Evolutionary conservation across 2,329 filamentous ascomycete species (phyloP), one percentile per base, ranked within the genome.

Genomic region (Pestalotiopsis sp.): DNA sequence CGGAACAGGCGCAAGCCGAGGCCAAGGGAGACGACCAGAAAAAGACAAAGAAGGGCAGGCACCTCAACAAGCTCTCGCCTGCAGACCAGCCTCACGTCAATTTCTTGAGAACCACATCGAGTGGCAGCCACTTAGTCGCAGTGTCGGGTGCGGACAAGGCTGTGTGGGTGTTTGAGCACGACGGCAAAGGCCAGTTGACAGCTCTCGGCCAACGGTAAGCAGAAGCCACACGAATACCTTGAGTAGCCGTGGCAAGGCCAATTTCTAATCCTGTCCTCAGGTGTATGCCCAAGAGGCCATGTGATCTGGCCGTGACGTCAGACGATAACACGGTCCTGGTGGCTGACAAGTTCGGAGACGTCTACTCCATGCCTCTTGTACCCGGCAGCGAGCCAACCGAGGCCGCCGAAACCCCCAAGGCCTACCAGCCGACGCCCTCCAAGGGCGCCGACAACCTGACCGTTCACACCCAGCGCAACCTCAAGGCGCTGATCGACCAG

Each of bases 311-410:
- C 65, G 81, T 98, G 66, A 90, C 92, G 7, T 83, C 88, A 52
- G 91, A 95, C 77, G 86, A 89, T 71, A 85, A 86, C 58, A 92
- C 90, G 9, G 93, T 99, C 71, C 81, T 98, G 69, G 90, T 89
- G 71, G 95, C 90, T 66, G 96, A 99, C 84, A 99, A 99, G 80
- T 98, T 98, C 76, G 96, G 96, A 72, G 96, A 99, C 79, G 95
- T 98, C 70, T 98, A 97, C 81, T 89, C 93, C 12, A 82, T 99
- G 7, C 95, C 96, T 14, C 84, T 98, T 3, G 78, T 94, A 59
- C 76, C 72, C 23, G 66, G 73, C 14, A 65, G 66, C 20, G 66
- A 65, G 52, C 13, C 67, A 36, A 20, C 14, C 9, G 41, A 39
- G 25, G 65, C 52, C 31, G 61, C 68, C 17, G 23, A 65, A 61